Conservation (phyloP, 805 yeast genomes). For the Wickerhamiella brachini region DNA sequence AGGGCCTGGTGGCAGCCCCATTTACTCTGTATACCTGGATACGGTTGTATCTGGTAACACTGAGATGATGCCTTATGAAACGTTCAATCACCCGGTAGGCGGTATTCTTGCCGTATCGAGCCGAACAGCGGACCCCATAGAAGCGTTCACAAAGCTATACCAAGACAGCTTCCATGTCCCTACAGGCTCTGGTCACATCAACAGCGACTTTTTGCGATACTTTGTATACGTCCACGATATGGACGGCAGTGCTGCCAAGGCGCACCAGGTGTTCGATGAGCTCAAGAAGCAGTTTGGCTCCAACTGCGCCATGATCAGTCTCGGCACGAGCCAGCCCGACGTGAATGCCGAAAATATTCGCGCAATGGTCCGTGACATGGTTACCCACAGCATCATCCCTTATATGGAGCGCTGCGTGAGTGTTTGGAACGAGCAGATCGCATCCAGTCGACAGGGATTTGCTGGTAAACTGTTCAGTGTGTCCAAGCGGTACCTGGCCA, state of each 20-base stretch:
- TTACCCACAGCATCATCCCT: slow-evolving; percentile 46
- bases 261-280: slow-evolving; percentile 28
- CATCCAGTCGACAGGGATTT: slow-evolving; percentile 62
- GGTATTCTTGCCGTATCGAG: slow-evolving; percentile 56
- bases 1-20: neutral
- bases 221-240: slow-evolving; percentile 39
- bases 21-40: neutral
- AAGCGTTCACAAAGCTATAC: slow-evolving; percentile 38
- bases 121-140: slow-evolving; percentile 44
- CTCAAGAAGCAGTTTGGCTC: slow-evolving; percentile 28
- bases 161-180: slow-evolving; percentile 24
- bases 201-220: slow-evolving; percentile 45
- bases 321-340: slow-evolving; percentile 12
- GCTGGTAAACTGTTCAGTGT: slow-evolving; percentile 61
- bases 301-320: slow-evolving; percentile 20
- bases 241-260: slow-evolving; percentile 32
- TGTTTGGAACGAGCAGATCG: slow-evolving; percentile 71
- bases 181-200: slow-evolving; percentile 36
- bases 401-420: slow-evolving; percentile 76
- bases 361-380: slow-evolving; percentile 33
- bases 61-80: slow-evolving; percentile 45
- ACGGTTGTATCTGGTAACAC: neutral
- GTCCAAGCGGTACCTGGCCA: slow-evolving; percentile 41
- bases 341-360: slow-evolving; percentile 31
- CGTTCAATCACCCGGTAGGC: slow-evolving; percentile 74